A percentile compares a stretch with the other conserved stretches of the same genome.
Conservation (phyloP, 257 asterid species). For the Ocimum tenuiflorum region DNA sequence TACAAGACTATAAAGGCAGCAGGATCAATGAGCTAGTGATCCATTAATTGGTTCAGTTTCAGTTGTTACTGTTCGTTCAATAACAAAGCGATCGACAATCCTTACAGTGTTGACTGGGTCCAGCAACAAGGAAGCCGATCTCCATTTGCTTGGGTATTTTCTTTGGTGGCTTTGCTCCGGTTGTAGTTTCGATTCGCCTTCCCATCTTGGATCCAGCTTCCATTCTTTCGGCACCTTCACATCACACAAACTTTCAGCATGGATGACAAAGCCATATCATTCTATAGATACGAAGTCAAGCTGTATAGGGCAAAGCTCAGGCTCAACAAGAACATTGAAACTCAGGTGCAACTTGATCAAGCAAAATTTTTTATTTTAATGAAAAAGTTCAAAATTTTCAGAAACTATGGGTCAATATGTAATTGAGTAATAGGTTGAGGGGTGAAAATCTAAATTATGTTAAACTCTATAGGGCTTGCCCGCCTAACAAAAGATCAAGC, state of each 20-base stretch:
- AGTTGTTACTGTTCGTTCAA: slow-evolving; percentile 43
- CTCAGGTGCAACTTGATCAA: too few species aligned
- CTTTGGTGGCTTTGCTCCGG: slow-evolving; percentile 49
- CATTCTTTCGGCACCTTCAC: slow-evolving; percentile 89
- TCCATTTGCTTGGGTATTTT: slow-evolving; percentile 88
- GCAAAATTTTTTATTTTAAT: too few species aligned
- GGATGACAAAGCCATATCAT: too few species aligned
- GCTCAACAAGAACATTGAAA: too few species aligned
- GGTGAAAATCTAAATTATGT: too few species aligned
- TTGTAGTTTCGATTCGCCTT: slow-evolving; percentile 52
- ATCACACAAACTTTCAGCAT: neutral
- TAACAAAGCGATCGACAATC: slow-evolving; percentile 70
- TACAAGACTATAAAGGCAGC: slow-evolving; percentile 9
- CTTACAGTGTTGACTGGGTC: slow-evolving; percentile 71
- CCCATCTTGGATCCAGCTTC: slow-evolving; percentile 93
- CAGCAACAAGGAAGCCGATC: slow-evolving; percentile 48
- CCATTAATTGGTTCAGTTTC: slow-evolving; percentile 33
- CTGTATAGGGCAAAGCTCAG: too few species aligned
- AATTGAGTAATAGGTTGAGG: too few species aligned
- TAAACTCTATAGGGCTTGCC: too few species aligned
- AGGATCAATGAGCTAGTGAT: slow-evolving; percentile 43
- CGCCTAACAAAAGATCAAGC: too few species aligned
- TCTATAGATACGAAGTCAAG: too few species aligned
- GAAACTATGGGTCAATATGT: too few species aligned
- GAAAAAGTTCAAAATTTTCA: too few species aligned